These are phyloP conservation scores for Amanita pallidorosea DNA, from an alignment of 768 basidiomycete genomes.

Conservation along the genomic window DNA sequence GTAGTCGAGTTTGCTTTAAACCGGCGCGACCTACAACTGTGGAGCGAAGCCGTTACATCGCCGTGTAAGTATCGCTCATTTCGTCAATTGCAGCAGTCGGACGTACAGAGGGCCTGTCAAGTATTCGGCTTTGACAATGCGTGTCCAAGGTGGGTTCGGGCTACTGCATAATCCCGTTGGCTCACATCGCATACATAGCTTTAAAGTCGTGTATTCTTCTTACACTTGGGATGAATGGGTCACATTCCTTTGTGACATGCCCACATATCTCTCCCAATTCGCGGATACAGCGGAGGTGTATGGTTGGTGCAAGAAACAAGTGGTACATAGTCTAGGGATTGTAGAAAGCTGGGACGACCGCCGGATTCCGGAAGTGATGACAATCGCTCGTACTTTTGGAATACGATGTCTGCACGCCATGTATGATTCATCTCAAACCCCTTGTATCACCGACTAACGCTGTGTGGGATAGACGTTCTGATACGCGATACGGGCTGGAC, in stretches of 20 bases:
- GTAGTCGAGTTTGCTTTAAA: background rate
- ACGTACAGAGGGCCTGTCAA: background rate
- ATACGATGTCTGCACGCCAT: background rate
- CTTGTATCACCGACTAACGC: background rate
- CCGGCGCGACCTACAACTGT: background rate
- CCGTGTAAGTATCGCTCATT: background rate
- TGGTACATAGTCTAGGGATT: background rate
- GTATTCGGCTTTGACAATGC: background rate
- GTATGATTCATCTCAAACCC: background rate
- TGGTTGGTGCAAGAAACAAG: background rate
- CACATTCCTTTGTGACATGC: background rate
- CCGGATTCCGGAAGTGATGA: background rate
- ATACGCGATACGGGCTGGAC: background rate
- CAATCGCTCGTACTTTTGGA: background rate
- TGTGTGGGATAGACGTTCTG: background rate
- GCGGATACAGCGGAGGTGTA: background rate
- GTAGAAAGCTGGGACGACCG: background rate
- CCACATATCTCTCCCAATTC: background rate
- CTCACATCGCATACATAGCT: background rate
- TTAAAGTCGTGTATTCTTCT: background rate
- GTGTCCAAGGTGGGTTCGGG: background rate
- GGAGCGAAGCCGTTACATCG: background rate
- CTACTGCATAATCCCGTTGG: background rate
- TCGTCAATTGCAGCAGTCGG: background rate
- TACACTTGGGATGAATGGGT: background rate